Conservation (phyloP, 768 basidiomycete species). For the Mycena rosella region DNA sequence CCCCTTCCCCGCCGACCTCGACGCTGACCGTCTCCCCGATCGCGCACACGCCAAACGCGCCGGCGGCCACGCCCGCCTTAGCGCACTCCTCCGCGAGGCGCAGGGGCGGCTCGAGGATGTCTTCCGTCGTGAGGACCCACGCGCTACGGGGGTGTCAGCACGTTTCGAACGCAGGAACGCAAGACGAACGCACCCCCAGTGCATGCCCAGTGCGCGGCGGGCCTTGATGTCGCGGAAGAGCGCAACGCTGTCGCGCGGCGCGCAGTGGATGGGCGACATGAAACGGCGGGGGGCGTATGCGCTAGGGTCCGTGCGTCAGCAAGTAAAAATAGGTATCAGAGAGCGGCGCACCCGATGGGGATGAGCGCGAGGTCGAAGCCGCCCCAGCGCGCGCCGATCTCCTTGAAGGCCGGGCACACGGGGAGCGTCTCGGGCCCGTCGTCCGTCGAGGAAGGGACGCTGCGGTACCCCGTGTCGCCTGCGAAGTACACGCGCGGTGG, state of each 20-base stretch:
- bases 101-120: slow-evolving; percentile 72
- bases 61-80: slow-evolving; percentile 63
- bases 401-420: slow-evolving; percentile 78
- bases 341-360: slow-evolving; percentile 69
- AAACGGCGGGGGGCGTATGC: slow-evolving; percentile 67
- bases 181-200: slow-evolving; percentile 68
- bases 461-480: slow-evolving; percentile 77
- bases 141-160: slow-evolving; percentile 49
- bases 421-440: slow-evolving; percentile 60
- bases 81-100: slow-evolving; percentile 65
- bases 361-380: slow-evolving; percentile 78
- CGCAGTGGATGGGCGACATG: slow-evolving; percentile 72
- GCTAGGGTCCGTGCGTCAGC: slow-evolving; percentile 54
- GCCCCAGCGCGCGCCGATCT: slow-evolving; percentile 74
- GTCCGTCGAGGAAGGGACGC: slow-evolving; percentile 60
- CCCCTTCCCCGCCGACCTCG: slow-evolving; percentile 21
- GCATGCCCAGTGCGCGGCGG: slow-evolving; percentile 74
- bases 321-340: neutral
- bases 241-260: slow-evolving; percentile 76
- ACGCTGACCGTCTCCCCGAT: slow-evolving; percentile 68
- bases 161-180: neutral
- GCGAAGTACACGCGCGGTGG: slow-evolving; percentile 67
- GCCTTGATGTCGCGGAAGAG: slow-evolving; percentile 75
- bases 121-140: slow-evolving; percentile 66
- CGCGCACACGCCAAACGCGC: slow-evolving; percentile 66